phyloP scores from a whole-genome alignment of 352 stramenopile genomes.

The Phytophthora crassamura region DNA sequence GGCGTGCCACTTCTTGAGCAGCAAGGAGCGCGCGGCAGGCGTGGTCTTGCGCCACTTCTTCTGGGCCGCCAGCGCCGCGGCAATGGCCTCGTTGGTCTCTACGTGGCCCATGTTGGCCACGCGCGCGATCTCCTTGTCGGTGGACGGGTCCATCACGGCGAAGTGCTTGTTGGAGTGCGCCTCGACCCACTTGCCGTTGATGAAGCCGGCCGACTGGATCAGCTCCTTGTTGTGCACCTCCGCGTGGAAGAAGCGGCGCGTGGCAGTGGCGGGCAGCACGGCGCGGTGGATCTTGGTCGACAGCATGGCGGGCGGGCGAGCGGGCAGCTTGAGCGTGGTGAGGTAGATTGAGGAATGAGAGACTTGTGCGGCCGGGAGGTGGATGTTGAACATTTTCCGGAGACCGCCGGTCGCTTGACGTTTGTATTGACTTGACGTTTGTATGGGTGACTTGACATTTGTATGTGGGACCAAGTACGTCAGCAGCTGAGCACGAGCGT shows the following conservation, averaged over 20 bases:
- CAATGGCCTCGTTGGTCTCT: constrained; percentile 81
- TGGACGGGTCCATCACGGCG: constrained; percentile 78
- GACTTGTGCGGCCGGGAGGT: neutral
- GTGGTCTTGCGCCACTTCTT: constrained; percentile 67
- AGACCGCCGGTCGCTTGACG: neutral
- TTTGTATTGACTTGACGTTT: constrained; percentile 27
- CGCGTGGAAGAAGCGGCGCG: constrained; percentile 54
- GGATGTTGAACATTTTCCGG: constrained; percentile 11
- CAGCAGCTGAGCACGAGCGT: too few relatives aligned
- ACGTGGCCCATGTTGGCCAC: constrained; percentile 73
- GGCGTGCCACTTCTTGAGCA: constrained; percentile 87
- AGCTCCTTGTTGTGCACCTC: constrained; percentile 70
- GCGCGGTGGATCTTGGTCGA: constrained; percentile 40
- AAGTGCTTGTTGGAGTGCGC: constrained; percentile 63
- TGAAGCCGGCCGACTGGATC: constrained; percentile 79
- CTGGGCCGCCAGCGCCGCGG: constrained; percentile 66
- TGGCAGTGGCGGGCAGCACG: constrained; percentile 21
- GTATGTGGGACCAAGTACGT: constrained; percentile 27
- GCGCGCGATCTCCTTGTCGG: constrained; percentile 69
- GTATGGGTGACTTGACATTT: constrained; percentile 12
- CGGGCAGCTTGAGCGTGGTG: constrained; percentile 8
- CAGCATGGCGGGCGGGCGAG: constrained; percentile 26
- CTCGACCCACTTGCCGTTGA: constrained; percentile 82
- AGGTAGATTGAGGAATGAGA: constrained; percentile 42
- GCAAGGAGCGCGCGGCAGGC: constrained; percentile 52